Percentiles rank a stretch among this genome's conserved stretches.
These are phyloP conservation scores for Inonotus hispidus DNA, from an alignment of 1,284 basidiomycete species.

Conservation along the genomic window DNA sequence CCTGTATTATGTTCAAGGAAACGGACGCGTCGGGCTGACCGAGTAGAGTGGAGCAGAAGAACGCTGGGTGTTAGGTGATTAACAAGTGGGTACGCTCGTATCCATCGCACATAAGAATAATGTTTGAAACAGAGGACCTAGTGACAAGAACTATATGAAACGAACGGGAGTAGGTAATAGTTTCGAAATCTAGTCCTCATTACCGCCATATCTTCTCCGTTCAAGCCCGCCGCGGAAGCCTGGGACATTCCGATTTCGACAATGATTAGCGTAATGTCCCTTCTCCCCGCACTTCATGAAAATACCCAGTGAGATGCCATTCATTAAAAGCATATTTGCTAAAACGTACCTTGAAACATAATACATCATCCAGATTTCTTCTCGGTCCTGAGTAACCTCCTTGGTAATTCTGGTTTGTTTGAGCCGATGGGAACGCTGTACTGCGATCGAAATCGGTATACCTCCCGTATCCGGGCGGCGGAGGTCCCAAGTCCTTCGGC, in stretches of 20 bases:
- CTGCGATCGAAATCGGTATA: constrained; percentile 72
- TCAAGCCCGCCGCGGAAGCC: constrained; percentile 74
- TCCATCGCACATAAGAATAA: neutral
- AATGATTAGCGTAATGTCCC: constrained; percentile 94
- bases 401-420: constrained; percentile 25
- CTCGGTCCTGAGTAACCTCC: constrained; percentile 37
- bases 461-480: constrained; percentile 86
- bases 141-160: neutral
- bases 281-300: constrained; percentile 71
- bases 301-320: neutral
- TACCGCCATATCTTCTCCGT: constrained; percentile 23
- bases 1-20: neutral
- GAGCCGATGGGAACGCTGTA: constrained; percentile 24
- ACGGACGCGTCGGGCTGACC: neutral
- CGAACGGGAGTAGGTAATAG: neutral
- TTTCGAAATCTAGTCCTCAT: constrained; percentile 7
- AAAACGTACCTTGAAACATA: constrained; percentile 78
- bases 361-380: constrained; percentile 78
- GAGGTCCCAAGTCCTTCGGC: constrained; percentile 78
- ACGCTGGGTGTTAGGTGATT: neutral
- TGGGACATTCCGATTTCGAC: constrained; percentile 79
- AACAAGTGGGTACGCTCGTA: neutral
- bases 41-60: neutral
- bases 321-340: constrained; percentile 15
- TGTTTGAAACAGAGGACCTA: neutral